Percentiles rank a stretch among this genome's conserved stretches.
Evolutionary conservation across 768 basidiomycete genomes (phyloP).

Genomic region (Phanerodontia chrysosporium): DNA sequence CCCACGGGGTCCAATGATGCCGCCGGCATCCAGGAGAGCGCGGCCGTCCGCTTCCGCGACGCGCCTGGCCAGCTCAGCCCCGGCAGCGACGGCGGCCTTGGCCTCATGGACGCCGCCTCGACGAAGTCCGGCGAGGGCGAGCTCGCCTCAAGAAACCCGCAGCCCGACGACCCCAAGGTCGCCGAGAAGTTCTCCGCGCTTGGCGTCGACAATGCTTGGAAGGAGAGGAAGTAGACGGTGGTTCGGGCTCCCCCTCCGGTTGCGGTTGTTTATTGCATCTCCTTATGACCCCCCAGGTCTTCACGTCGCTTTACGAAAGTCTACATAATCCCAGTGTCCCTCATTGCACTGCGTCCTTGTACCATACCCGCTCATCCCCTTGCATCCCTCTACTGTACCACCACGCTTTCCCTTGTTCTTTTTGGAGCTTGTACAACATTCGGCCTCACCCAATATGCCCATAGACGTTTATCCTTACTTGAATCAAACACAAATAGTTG

Average conservation of each 20-base stretch:
- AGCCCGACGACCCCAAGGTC: conserved; percentile 36
- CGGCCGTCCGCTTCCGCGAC: conserved; percentile 37
- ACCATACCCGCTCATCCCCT: neutral
- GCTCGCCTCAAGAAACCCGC: conserved; percentile 44
- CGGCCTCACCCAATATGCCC: neutral
- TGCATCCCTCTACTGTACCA: neutral
- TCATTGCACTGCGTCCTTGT: neutral
- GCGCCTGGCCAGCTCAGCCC: conserved; percentile 44
- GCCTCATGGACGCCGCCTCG: conserved; percentile 38
- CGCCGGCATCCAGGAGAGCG: conserved; percentile 45
- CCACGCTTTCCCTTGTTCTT: neutral
- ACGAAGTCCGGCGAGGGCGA: conserved; percentile 33
- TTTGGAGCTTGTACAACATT: neutral
- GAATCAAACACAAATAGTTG: neutral
- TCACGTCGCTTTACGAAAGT: neutral
- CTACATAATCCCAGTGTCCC: neutral
- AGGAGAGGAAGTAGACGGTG: conserved; percentile 41
- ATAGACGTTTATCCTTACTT: neutral
- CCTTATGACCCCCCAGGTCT: neutral
- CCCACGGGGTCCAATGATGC: conserved; percentile 17
- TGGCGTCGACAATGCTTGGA: conserved; percentile 45
- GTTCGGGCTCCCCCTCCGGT: neutral
- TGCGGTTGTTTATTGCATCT: conserved; percentile 2
- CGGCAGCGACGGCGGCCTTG: conserved; percentile 40
- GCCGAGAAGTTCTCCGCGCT: conserved; percentile 43